phyloP scores from a whole-genome alignment of 2,329 filamentous ascomycete species.

The Coniochaeta ligniaria region DNA sequence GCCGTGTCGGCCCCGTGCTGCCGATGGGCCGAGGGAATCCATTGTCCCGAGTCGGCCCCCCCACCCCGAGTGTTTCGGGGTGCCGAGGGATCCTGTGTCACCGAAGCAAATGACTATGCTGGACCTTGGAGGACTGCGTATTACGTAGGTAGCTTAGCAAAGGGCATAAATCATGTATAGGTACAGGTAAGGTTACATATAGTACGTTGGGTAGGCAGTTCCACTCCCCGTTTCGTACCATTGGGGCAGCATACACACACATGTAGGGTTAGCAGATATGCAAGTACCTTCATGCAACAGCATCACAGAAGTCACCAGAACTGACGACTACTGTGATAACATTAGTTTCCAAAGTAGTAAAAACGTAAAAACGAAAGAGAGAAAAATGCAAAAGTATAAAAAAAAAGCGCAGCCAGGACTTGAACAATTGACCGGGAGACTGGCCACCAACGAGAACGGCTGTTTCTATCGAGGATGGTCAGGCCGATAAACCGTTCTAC shows the following conservation, averaged over 20 bases:
- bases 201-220: not conserved
- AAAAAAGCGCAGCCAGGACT: not conserved
- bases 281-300: not conserved
- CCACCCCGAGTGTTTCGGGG: not conserved
- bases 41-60: not conserved
- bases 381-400: not conserved
- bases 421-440: no score
- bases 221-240: not conserved
- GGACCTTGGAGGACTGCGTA: not conserved
- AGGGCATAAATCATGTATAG: not conserved
- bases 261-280: not conserved
- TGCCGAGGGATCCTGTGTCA: not conserved
- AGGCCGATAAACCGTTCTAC: no score
- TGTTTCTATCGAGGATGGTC: no score
- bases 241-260: not conserved
- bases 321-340: no score
- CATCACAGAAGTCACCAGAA: not conserved
- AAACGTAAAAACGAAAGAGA: no score
- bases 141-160: no score
- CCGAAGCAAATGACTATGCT: not conserved
- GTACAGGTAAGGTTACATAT: no score
- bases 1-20: not conserved
- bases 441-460: no score
- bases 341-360: no score
- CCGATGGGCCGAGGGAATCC: not conserved